Evolutionary conservation across 139 green algal genomes (phyloP), one percentile per base, ranked within the genome.

Genomic region (Ettlia oleoabundans): DNA sequence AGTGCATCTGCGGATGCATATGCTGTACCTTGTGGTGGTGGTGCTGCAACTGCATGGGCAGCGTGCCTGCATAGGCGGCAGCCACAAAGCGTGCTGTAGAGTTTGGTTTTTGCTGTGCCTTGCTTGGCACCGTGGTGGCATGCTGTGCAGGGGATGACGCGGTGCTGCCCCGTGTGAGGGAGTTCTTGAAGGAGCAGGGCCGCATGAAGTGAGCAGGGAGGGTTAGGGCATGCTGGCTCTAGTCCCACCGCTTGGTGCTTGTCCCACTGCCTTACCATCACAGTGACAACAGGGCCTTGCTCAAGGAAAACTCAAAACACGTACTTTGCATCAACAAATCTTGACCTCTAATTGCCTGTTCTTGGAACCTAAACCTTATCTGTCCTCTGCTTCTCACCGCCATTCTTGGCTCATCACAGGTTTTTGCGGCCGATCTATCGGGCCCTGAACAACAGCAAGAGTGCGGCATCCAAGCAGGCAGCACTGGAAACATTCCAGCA

Each of bases 351-450:
- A 2, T 30, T n/a, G 33, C 33, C 65, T 43, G 1, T 7, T 33
- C 65, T 43, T 18, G 33, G 2, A 33, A 53, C 13, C 38, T 24
- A 21, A 7, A 21, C 41, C 43, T 9, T 42, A 43, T 42, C 1
- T 30, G n/a, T 28, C n/a, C 5, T 64, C 41, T 41, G 8, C 42
- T 40, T 21, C n/a, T 0, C n/a, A n/a, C n/a, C n/a, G n/a, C n/a
- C n/a, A n/a, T n/a, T n/a, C n/a, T n/a, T n/a, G 13, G 5, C 10
- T 2, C 33, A 10, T 1, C 10, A 18, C 76, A 82, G 51, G 78
- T 89, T 81, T 75, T 35, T 94, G 52, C 78, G 87, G 26, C 94
- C 93, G 33, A 87, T 97, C n/a, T 98, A 94, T 89, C 89, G 88
- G 30, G 86, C 88, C 35, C 75, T 96, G 69, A 78, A 67, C 66